Percentiles rank a stretch among this genome's conserved stretches.
These are phyloP conservation scores for Ramaria sp. DNA, from an alignment of 768 basidiomycete genomes.

Conservation along the genomic window DNA sequence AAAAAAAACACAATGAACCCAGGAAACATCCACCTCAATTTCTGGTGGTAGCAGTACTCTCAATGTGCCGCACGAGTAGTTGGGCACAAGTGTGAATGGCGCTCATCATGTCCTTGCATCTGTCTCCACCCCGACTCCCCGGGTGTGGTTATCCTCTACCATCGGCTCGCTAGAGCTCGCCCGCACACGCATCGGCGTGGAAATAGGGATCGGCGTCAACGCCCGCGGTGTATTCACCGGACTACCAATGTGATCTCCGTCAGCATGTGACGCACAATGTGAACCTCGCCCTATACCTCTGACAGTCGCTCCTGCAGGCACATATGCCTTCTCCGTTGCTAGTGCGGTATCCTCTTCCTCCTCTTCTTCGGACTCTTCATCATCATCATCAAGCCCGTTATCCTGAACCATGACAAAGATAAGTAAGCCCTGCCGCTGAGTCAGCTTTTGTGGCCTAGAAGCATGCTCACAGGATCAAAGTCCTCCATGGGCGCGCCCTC, in stretches of 20 bases:
- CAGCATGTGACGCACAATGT: slow-evolving; percentile 13
- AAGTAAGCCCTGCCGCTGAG: neutral
- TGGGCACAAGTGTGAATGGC: neutral
- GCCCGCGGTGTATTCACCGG: slow-evolving; percentile 37
- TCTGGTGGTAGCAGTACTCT: neutral
- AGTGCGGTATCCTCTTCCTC: slow-evolving; percentile 29
- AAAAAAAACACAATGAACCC: neutral
- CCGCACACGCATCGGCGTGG: neutral
- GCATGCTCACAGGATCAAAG: slow-evolving; percentile 60
- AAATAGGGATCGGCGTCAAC: slow-evolving; percentile 30
- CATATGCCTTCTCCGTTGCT: neutral
- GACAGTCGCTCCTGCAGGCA: neutral
- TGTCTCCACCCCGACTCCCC: neutral
- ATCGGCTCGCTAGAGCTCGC: neutral
- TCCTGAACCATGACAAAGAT: slow-evolving; percentile 17
- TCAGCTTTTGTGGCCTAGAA: too few species aligned
- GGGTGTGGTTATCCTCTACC: neutral
- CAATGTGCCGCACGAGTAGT: neutral
- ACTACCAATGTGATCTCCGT: slow-evolving; percentile 2
- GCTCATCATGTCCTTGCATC: neutral
- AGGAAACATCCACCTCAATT: neutral
- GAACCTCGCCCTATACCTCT: slow-evolving; percentile 13
- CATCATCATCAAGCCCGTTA: slow-evolving; percentile 34
- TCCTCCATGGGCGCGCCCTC: slow-evolving; percentile 76
- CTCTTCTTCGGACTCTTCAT: slow-evolving; percentile 44